Percentiles rank a stretch among this genome's conserved stretches.
These are phyloP conservation scores for Cyclotella sp. DNA, from an alignment of 108 stramenopile species.

Conservation along the genomic window DNA sequence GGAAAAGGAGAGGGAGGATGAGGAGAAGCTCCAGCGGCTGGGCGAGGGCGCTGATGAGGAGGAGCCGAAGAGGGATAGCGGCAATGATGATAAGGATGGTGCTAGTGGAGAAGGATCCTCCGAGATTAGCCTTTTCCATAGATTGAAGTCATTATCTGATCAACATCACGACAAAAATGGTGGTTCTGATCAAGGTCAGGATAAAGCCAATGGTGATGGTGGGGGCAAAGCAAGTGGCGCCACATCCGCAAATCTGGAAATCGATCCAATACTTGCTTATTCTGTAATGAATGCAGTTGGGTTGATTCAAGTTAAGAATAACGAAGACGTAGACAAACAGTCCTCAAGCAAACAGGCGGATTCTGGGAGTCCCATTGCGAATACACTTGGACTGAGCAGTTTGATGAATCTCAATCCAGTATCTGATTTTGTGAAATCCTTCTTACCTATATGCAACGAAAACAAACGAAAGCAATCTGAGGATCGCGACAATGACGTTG, in stretches of 20 bases:
- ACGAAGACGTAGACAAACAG: slow-evolving; percentile 2
- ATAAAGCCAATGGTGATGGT: neutral
- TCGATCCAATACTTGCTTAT: slow-evolving; percentile 74
- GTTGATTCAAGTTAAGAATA: slow-evolving; percentile 45
- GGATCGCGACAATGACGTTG: neutral
- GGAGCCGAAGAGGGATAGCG: neutral
- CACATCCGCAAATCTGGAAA: slow-evolving; percentile 3
- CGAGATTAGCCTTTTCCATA: slow-evolving; percentile 61
- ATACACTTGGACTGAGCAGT: neutral
- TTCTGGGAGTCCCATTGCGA: slow-evolving; percentile 10
- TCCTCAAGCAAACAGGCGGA: slow-evolving; percentile 11
- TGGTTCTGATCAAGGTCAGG: neutral
- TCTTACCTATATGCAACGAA: slow-evolving; percentile 4
- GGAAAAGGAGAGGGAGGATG: neutral
- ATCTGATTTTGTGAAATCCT: slow-evolving; percentile 18
- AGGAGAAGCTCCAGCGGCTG: neutral
- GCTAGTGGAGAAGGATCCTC: slow-evolving; percentile 20
- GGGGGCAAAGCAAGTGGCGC: neutral
- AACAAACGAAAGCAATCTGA: slow-evolving; percentile 19
- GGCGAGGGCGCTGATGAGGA: neutral
- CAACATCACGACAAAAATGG: slow-evolving; percentile 15
- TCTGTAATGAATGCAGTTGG: slow-evolving; percentile 73
- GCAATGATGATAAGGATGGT: slow-evolving; percentile 6
- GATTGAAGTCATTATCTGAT: slow-evolving; percentile 41
- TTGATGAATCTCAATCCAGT: slow-evolving; percentile 25